Conservation (phyloP, 108 stramenopile genomes). For the Fragilaria radians region DNA sequence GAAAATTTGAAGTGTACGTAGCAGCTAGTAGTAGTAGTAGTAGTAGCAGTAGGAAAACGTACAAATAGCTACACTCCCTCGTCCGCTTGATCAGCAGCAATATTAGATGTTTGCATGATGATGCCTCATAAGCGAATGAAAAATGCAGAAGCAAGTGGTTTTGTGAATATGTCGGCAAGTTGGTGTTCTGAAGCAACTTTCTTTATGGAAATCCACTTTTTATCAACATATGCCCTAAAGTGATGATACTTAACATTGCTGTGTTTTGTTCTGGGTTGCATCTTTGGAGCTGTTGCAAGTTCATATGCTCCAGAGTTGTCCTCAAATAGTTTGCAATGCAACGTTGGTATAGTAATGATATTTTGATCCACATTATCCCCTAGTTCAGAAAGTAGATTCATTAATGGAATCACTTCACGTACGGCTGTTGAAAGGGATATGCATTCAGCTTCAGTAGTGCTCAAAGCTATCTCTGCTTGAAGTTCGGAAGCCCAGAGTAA, state of each 20-base stretch:
- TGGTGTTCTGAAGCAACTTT: slow-evolving; percentile 14
- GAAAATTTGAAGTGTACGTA: no score
- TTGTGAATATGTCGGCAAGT: slow-evolving; percentile 20
- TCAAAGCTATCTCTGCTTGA: slow-evolving; percentile 19
- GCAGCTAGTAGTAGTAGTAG: no score
- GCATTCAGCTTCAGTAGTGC: slow-evolving; percentile 19
- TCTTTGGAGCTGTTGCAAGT: slow-evolving; percentile 24
- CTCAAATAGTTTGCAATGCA: slow-evolving; percentile 30
- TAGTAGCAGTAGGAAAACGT: no score
- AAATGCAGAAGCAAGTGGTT: no score
- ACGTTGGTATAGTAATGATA: slow-evolving; percentile 5
- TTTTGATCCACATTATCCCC: slow-evolving; percentile 8
- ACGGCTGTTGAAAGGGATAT: slow-evolving; percentile 5
- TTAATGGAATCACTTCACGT: slow-evolving; percentile 17
- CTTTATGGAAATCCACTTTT: slow-evolving; percentile 23
- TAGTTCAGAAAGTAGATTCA: slow-evolving; percentile 16
- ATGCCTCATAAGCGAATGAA: no score
- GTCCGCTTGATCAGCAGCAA: no score
- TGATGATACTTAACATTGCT: slow-evolving; percentile 29
- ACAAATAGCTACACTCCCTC: no score
- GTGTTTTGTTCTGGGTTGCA: slow-evolving; percentile 34
- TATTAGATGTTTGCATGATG: no score
- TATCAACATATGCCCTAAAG: slow-evolving; percentile 23
- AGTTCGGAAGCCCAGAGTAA: slow-evolving; percentile 11
- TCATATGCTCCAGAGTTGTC: slow-evolving; percentile 29